Evolutionary conservation across 2,329 filamentous ascomycete genomes (phyloP).

Genomic region (Fusarium robinianum): DNA sequence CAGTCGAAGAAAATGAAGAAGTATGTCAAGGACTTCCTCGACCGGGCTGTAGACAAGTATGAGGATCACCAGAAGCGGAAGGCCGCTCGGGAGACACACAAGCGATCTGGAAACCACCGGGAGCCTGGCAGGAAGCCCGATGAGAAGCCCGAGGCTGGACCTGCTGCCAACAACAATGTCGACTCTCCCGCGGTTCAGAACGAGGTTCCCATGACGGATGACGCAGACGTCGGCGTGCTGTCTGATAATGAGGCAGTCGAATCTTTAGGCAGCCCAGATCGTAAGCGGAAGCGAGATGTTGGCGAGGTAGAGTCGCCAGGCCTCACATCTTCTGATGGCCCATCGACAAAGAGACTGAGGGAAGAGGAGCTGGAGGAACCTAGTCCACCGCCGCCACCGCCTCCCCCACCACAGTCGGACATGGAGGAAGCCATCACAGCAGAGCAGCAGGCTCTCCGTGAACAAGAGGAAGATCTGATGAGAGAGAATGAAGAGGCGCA

Average conservation of each 20-base stretch:
- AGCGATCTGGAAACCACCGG: constrained; percentile 25
- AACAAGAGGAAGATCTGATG: constrained; percentile 56
- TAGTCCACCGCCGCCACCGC: constrained; percentile 53
- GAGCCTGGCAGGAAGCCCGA: constrained; percentile 9
- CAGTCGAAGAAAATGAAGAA: constrained; percentile 82
- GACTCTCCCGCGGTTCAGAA: constrained; percentile 26
- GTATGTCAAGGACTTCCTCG: constrained; percentile 83
- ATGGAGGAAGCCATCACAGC: constrained; percentile 45
- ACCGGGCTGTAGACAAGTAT: constrained; percentile 81
- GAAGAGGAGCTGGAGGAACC: constrained; percentile 49
- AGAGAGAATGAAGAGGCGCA: constrained; percentile 61
- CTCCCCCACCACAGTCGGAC: constrained; percentile 50
- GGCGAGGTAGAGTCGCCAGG: constrained; percentile 47
- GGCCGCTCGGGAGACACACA: constrained; percentile 45
- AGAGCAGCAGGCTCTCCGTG: constrained; percentile 51
- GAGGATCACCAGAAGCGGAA: constrained; percentile 68
- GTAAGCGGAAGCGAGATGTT: constrained; percentile 68
- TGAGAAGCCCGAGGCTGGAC: constrained; percentile 12
- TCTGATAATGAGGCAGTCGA: constrained; percentile 51
- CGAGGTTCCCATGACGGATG: constrained; percentile 30
- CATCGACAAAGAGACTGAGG: constrained; percentile 57
- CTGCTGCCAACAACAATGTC: constrained; percentile 21
- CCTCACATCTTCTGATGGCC: constrained; percentile 59
- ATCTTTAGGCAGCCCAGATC: constrained; percentile 54
- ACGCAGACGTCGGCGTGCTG: constrained; percentile 44